Base-by-base conservation (phyloP, 345 rosid species). In the Acer yangbiense region DNA sequence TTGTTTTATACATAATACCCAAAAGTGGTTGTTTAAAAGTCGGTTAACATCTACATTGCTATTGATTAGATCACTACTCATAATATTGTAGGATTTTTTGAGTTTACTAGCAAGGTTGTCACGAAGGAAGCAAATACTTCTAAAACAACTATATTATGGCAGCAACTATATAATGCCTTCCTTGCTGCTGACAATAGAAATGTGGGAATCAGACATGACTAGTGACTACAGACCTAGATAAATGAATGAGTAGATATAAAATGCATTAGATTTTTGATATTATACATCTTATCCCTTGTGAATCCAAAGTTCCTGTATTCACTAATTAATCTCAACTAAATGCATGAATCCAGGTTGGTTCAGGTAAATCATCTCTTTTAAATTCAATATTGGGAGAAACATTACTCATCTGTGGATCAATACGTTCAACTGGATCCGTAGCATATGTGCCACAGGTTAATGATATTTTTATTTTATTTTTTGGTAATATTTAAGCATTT, bases 371-470 rank as follows among this genome's bases (percentile, higher is more conserved):
- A 75, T 93, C 99, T 71, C 86, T 95, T 85, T 80, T 95, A 79
- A 84, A 88, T 85, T 86, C 91, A 32, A 80, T 95, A 44, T 76
- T 95, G 81, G 92, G 94, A 9, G 99, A 93, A 83, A 90, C 79
- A 90, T 78, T 60, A 77, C 86, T 90, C 63, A 81, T 91, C 72
- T 84, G 58, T 78, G 98, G 99, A 81, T 90, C 90, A 68, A 77
- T 92, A 68, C 68, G 68, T 68, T 81, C 85, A 78, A 78, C 78
- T 77, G 94, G 93, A 76, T 89, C 94, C 55, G 72, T 87, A 21
- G 93, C 93, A 76, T 95, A 93, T 76, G 98, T 93, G 55, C 94
- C 99, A 23, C 99, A 93, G 99, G 99, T 95, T 18, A n/a, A 60
- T 60, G 27, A 60, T 60, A 0, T n/a, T 60, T n/a, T 20, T 54